phyloP scores from a whole-genome alignment of 2,329 filamentous ascomycete species.

The Trichophyton benhamiae region DNA sequence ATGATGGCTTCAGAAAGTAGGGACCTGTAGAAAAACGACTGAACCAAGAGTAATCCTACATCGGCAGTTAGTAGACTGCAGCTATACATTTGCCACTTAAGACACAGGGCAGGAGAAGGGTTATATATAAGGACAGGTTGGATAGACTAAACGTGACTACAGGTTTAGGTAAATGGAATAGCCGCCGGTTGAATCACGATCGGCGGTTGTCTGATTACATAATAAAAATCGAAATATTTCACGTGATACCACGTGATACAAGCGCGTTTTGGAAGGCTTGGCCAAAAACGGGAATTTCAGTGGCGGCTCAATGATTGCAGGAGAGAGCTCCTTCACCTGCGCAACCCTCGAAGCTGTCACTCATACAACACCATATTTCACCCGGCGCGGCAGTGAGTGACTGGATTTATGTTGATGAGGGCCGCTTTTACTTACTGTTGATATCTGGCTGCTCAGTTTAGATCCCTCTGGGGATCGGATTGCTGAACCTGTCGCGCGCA shows the following conservation, averaged over 20 bases:
- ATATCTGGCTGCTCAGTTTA: background rate
- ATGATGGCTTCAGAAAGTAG: no score
- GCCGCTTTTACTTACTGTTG: background rate
- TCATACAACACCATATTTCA: background rate
- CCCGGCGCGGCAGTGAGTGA: background rate
- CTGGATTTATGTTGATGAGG: background rate
- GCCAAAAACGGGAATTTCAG: constrained; percentile 4
- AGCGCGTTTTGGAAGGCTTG: background rate
- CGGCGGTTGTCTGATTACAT: no score
- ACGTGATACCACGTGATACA: background rate
- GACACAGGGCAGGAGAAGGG: no score
- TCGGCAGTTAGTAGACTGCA: no score
- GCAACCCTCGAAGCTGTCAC: background rate
- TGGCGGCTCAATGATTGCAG: background rate
- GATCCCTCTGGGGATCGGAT: constrained; percentile 8
- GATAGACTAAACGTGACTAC: no score
- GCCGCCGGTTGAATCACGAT: no score
- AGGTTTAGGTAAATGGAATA: no score
- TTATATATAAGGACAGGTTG: no score
- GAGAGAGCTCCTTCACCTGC: background rate
- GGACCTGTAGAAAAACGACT: no score
- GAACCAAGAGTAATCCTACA: no score
- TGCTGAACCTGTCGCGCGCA: constrained; percentile 5
- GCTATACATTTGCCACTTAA: no score
- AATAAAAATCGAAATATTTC: no score